Percentiles rank a stretch among this genome's conserved stretches.
These are phyloP conservation scores for Clavariopsis aquatica DNA, from an alignment of 495 filamentous ascomycete genomes.

Conservation along the genomic window DNA sequence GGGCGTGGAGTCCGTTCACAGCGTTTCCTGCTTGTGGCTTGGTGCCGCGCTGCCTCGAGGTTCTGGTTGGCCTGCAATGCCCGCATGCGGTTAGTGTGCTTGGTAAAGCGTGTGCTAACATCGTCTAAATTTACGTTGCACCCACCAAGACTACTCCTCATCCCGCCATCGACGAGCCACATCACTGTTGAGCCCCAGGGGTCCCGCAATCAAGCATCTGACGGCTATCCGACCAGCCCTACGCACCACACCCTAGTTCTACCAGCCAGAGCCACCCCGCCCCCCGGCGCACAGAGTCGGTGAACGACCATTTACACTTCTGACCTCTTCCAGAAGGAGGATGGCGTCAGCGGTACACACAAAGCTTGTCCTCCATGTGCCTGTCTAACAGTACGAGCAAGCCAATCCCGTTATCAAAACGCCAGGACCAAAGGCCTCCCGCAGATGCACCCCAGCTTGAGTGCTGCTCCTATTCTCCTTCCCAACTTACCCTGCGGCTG, in stretches of 20 bases:
- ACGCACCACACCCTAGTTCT: slow-evolving; percentile 35
- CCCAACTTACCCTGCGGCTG: background rate
- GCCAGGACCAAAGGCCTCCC: slow-evolving; percentile 7
- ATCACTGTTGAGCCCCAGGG: slow-evolving; percentile 32
- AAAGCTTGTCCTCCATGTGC: slow-evolving; percentile 28
- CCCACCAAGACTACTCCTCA: background rate
- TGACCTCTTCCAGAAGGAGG: slow-evolving; percentile 19
- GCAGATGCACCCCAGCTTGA: slow-evolving; percentile 11
- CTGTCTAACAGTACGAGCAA: slow-evolving; percentile 9
- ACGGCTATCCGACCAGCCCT: slow-evolving; percentile 35
- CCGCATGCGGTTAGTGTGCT: slow-evolving; percentile 14
- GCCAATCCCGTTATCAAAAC: slow-evolving; percentile 9
- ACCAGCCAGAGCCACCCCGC: slow-evolving; percentile 30
- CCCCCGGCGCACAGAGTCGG: slow-evolving; percentile 23
- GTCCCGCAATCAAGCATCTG: slow-evolving; percentile 36
- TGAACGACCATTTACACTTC: slow-evolving; percentile 27
- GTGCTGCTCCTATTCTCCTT: slow-evolving; percentile 19
- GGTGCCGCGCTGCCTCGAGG: background rate
- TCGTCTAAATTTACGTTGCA: slow-evolving; percentile 36
- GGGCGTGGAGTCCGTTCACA: slow-evolving; percentile 15
- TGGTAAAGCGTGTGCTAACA: slow-evolving; percentile 11
- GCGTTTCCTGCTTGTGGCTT: slow-evolving; percentile 31
- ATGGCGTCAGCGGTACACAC: slow-evolving; percentile 31
- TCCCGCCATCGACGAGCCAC: background rate
- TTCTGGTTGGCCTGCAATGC: background rate